Base-by-base conservation (phyloP, 345 rosid species). In the Laguncularia racemosa region DNA sequence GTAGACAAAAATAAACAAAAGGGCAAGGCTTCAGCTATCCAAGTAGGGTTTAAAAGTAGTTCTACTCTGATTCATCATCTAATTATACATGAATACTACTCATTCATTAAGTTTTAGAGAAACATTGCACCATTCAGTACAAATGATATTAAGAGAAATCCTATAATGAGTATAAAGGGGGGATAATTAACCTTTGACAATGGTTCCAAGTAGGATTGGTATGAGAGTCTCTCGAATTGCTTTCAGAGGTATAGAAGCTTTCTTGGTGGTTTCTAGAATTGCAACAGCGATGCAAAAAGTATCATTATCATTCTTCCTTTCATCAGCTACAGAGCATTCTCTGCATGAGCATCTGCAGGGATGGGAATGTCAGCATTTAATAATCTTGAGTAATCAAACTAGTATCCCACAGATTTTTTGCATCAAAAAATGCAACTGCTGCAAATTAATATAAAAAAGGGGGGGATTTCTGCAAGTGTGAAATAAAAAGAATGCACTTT, bases 191-290 rank as follows among this genome's bases (percentile, higher is more conserved):
- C 71, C 97, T 86, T 79, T 82, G 43, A 89, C 56, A 47, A 82
- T 77, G 62, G 82, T 65, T 50, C 67, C 64, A 21, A 89, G 82
- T 64, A 89, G 84, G 60, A 73, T 82, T 3, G 95, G 97, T 56
- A 89, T 79, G 61, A 84, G 57, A 10, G 62, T 10, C 47, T 53
- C 70, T 58, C 59, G 82, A 57, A 89, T 69, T 26, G 63, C 58
- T 28, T 70, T 79, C 64, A 84, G 63, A 21, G 65, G 55, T 44
- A 64, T 48, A 43, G 67, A 68, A 14, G 71, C 68, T 20, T 56
- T 59, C 62, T 57, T 78, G 20, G 76, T 64, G 50, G 64, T 75
- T 65, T 86, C 83, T 20, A 70, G 62, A 56, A 78, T 53, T 6
- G 64, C 68, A 46, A 81, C 84, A 44, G 79, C 73, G 53, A 89